Evolutionary conservation across 1,284 basidiomycete species (phyloP).

Genomic region (Leccinum angustisporum): DNA sequence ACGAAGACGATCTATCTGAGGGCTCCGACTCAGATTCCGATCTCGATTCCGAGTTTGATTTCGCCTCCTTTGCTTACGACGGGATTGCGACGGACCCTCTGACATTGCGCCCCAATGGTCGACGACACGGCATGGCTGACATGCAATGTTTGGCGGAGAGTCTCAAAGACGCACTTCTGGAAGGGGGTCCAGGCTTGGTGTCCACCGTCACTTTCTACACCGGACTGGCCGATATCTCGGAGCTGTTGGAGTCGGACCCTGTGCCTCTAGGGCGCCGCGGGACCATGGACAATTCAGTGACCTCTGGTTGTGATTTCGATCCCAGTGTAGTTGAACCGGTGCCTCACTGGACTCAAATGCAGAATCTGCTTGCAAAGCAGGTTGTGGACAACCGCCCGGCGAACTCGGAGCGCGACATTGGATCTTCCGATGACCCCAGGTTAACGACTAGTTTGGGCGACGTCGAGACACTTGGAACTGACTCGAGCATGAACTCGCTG

Average conservation of each 20-base stretch:
- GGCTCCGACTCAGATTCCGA: no score
- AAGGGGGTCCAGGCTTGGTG: neutral
- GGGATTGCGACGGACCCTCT: neutral
- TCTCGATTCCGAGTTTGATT: neutral
- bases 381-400: no score
- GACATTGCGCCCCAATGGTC: neutral
- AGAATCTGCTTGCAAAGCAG: no score
- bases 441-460: no score
- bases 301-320: no score
- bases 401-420: no score
- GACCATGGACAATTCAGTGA: neutral
- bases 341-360: no score
- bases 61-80: conserved; percentile 1
- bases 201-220: neutral
- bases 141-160: conserved; percentile 9
- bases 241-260: neutral
- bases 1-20: no score
- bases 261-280: neutral
- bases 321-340: no score
- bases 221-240: neutral
- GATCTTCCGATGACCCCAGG: no score
- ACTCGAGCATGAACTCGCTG: no score
- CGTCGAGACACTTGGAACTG: no score
- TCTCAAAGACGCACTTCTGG: conserved; percentile 1
- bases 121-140: conserved; percentile 18